phyloP scores from a whole-genome alignment of 1,284 basidiomycete species.

The Melampsora occidentalis region DNA sequence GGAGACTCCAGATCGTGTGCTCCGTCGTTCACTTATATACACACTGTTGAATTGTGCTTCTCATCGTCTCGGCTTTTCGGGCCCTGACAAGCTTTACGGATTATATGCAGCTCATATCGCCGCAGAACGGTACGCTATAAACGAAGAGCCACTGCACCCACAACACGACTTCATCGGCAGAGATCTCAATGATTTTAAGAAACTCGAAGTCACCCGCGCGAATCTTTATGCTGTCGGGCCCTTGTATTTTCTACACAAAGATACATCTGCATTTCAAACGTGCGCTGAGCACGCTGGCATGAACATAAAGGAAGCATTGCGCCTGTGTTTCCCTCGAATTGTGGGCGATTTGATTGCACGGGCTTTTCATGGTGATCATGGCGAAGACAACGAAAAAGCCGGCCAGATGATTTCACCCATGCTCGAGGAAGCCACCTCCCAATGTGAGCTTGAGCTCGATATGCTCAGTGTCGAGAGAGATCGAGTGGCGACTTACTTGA shows the following conservation, averaged over 20 bases:
- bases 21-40: conserved; percentile 65
- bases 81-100: conserved; percentile 68
- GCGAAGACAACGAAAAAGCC: neutral
- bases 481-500: conserved; percentile 23
- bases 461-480: conserved; percentile 31
- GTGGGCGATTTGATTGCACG: conserved; percentile 37
- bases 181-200: conserved; percentile 67
- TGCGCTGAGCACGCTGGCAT: conserved; percentile 16
- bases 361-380: conserved; percentile 16
- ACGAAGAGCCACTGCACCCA: conserved; percentile 37
- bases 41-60: conserved; percentile 66
- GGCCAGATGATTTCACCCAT: conserved; percentile 13
- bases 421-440: conserved; percentile 1
- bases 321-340: conserved; percentile 24
- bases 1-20: conserved; percentile 49
- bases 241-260: conserved; percentile 24
- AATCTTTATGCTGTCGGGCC: conserved; percentile 56
- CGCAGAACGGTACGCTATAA: neutral
- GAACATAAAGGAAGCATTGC: conserved; percentile 15
- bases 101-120: conserved; percentile 72
- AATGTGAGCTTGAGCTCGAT: conserved; percentile 17
- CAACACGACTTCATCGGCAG: conserved; percentile 52
- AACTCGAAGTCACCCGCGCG: conserved; percentile 68
- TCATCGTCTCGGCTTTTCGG: conserved; percentile 66
- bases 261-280: conserved; percentile 12